phyloP scores from a whole-genome alignment of 768 basidiomycete genomes.

The Podaxis sp. region DNA sequence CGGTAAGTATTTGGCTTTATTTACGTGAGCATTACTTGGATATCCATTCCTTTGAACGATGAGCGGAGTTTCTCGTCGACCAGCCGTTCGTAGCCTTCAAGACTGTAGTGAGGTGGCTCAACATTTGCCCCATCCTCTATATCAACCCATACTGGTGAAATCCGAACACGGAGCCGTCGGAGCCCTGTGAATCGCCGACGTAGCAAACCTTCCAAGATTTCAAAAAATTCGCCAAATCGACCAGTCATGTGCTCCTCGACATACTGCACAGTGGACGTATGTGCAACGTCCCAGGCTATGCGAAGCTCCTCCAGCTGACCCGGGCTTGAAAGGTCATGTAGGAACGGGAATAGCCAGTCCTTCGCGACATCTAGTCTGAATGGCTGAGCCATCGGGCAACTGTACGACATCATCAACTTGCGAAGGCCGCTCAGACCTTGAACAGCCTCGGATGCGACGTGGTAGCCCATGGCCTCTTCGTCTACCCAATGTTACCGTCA shows the following conservation, averaged over 20 bases:
- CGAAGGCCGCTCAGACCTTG: not conserved
- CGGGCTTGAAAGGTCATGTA: not conserved
- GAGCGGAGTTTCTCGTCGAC: not conserved
- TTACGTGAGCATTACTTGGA: not conserved
- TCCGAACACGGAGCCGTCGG: not conserved
- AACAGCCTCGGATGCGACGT: not conserved
- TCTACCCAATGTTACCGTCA: not conserved
- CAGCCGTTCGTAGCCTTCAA: not conserved
- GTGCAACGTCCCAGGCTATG: not conserved
- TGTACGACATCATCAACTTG: not conserved
- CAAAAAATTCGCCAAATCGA: not conserved
- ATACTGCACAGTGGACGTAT: not conserved
- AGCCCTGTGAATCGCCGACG: not conserved
- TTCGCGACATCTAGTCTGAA: not conserved
- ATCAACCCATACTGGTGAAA: not conserved
- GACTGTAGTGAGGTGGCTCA: not conserved
- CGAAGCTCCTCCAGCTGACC: not conserved
- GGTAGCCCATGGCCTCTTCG: not conserved
- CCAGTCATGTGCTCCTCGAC: not conserved
- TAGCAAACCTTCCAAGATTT: not conserved
- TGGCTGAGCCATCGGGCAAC: not conserved
- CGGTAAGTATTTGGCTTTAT: not conserved
- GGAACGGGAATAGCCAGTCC: not conserved
- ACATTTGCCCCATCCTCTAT: not conserved
- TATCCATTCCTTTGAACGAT: not conserved